Evolutionary conservation across 2,329 filamentous ascomycete species (phyloP).

Genomic region (Decorospora gaudefroyi): DNA sequence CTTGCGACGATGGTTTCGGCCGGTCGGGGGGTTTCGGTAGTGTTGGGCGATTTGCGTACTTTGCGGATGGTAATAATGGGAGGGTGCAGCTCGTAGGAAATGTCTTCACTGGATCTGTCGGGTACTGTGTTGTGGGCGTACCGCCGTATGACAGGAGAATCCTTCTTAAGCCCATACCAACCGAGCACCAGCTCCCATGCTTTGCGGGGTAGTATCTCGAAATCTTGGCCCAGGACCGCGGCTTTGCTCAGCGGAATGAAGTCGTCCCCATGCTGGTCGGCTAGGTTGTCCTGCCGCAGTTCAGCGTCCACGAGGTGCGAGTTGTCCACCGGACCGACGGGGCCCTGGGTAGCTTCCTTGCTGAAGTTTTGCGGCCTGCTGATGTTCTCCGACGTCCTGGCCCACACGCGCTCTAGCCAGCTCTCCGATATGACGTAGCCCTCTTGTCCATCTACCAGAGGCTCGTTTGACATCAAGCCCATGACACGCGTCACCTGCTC

Average conservation of each 20-base stretch:
- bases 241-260: conserved; percentile 78
- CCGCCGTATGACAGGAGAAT: conserved; percentile 72
- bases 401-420: conserved; percentile 67
- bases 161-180: conserved; percentile 78
- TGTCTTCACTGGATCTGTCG: conserved; percentile 61
- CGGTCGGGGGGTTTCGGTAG: conserved; percentile 64
- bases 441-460: conserved; percentile 68
- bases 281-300: conserved; percentile 28
- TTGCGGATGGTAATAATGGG: conserved; percentile 85
- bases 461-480: conserved; percentile 59
- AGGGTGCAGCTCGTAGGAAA: conserved; percentile 82
- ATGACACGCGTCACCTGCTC: conserved; percentile 76
- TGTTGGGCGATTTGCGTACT: conserved; percentile 65
- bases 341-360: conserved; percentile 64
- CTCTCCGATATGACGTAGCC: conserved; percentile 77
- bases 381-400: conserved; percentile 41
- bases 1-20: conserved; percentile 73
- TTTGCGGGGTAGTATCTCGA: conserved; percentile 74
- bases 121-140: conserved; percentile 75
- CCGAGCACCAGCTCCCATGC: conserved; percentile 80
- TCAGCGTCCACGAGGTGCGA: conserved; percentile 64
- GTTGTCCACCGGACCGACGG: conserved; percentile 84
- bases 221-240: conserved; percentile 66
- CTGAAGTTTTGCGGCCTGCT: conserved; percentile 56
- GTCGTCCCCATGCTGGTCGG: conserved; percentile 49